Evolutionary conservation across 2,329 filamentous ascomycete genomes (phyloP), one percentile per base, ranked within the genome.

Genomic region (Exophiala spinifera): DNA sequence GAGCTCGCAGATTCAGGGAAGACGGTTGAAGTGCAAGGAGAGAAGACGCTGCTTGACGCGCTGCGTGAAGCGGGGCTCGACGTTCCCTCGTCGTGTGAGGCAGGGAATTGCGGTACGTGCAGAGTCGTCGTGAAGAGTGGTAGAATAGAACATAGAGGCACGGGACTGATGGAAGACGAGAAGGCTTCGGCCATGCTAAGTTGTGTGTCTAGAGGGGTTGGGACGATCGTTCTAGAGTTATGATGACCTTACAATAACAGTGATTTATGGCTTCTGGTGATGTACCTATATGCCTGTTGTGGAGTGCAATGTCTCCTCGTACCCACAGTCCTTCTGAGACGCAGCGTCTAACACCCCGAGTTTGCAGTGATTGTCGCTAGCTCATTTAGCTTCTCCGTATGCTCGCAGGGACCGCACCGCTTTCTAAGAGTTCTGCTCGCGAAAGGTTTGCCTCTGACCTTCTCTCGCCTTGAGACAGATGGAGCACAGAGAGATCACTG

Each of bases 151-250:
- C 47, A 53, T 20, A 45, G 55, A 48, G 55, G 55, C 10, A 54
- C 51, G 3, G 55, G 51, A 13, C 21, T 54, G 36, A 50, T 51
- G 51, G 42, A 49, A 20, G 42, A 50, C 15, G 50, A 53, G 21
- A 53, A 54, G 23, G 6, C 37, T 31, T 53, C 51, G 2, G 17
- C 49, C 21, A 57, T 57, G 55, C 33, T 57, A 15, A 57, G 55
- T 39, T 57, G 55, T 33, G 55, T 57, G 7, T 53, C 51, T 10
- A 23, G 55, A 55, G 55, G 54, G n/a, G 42, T 56, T 21, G 50
- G 54, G 1, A 54, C 23, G 1, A 51, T 57, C 43, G 46, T 57
- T 11, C 36, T 57, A 13, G 55, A 57, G 13, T 40, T 57, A 14
- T 57, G 37, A 47, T 11, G 20, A 31, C 7, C n/a, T n/a, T n/a